phyloP scores from a whole-genome alignment of 345 rosid genomes.

The Citrus glauca region DNA sequence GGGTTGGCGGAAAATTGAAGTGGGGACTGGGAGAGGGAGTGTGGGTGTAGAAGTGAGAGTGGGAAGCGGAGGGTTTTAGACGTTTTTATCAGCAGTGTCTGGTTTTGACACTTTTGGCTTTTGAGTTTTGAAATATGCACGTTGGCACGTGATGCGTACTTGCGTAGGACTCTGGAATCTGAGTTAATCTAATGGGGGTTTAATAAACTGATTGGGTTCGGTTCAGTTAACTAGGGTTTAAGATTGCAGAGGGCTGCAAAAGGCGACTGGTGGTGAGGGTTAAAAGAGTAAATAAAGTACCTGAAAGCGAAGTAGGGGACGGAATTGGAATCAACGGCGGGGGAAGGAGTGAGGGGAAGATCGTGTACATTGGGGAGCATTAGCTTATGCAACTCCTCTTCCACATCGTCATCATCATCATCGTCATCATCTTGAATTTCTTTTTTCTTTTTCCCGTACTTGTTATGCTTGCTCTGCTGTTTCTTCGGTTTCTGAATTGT shows the following conservation, averaged over 20 bases:
- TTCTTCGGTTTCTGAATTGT: slow-evolving; percentile 17
- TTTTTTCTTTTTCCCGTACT: neutral
- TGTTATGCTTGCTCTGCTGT: slow-evolving; percentile 4
- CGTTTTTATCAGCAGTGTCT: neutral
- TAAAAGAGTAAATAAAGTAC: no score
- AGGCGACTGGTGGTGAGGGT: no score
- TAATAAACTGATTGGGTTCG: no score
- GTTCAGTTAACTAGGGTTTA: no score
- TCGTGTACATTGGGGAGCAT: slow-evolving; percentile 47
- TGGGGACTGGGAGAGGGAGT: no score
- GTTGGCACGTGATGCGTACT: no score
- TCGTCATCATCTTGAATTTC: slow-evolving; percentile 10
- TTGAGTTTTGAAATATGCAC: no score
- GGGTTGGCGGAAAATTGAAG: neutral
- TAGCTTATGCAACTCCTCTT: slow-evolving; percentile 47
- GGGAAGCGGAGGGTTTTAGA: neutral
- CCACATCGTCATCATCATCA: slow-evolving; percentile 27
- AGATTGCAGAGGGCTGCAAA: no score
- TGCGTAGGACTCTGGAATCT: no score
- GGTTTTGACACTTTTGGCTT: neutral
- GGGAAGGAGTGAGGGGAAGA: slow-evolving; percentile 62
- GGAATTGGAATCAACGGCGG: slow-evolving; percentile 72
- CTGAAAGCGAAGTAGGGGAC: slow-evolving; percentile 52
- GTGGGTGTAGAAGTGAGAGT: neutral
- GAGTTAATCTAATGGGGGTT: no score